These are phyloP conservation scores for Alternaria infectoria DNA, from an alignment of 2,329 filamentous ascomycete genomes.

Conservation along the genomic window DNA sequence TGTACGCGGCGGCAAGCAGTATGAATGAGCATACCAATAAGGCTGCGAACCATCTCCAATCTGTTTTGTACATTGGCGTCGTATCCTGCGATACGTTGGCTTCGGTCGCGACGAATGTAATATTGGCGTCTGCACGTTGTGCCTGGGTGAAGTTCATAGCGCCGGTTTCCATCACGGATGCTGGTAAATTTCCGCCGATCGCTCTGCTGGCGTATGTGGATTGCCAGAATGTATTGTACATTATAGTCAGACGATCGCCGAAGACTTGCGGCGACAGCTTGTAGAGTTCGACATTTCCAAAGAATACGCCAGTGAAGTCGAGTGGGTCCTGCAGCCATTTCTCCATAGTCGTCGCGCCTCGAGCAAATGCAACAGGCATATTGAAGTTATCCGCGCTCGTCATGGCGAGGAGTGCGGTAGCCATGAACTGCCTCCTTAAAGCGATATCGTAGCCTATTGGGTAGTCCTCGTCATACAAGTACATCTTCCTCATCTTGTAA, in stretches of 20 bases:
- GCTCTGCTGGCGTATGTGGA: constrained; percentile 33
- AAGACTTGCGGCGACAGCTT: constrained; percentile 23
- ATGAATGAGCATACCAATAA: constrained; percentile 32
- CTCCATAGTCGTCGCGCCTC: constrained; percentile 32
- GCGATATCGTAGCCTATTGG: constrained; percentile 13
- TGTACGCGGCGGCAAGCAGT: constrained; percentile 31
- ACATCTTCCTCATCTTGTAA: constrained; percentile 27
- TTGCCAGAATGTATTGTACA: constrained; percentile 39
- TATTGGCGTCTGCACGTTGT: not conserved
- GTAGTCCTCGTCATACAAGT: constrained; percentile 22
- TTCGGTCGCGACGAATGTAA: constrained; percentile 25
- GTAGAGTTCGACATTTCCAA: constrained; percentile 25
- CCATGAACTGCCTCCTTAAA: constrained; percentile 8
- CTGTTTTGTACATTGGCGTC: constrained; percentile 21
- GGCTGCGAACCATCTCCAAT: constrained; percentile 35
- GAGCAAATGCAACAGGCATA: not conserved
- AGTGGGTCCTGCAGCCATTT: constrained; percentile 13
- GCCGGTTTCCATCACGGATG: constrained; percentile 21
- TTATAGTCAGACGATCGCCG: constrained; percentile 28
- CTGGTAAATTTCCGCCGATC: constrained; percentile 27
- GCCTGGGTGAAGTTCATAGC: not conserved
- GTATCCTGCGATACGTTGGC: constrained; percentile 7
- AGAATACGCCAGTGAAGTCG: constrained; percentile 27
- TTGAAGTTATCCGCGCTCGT: constrained; percentile 26
- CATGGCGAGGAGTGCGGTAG: constrained; percentile 15